Conservation (phyloP, 1,284 basidiomycete species). For the Ganoderma lucidum region DNA sequence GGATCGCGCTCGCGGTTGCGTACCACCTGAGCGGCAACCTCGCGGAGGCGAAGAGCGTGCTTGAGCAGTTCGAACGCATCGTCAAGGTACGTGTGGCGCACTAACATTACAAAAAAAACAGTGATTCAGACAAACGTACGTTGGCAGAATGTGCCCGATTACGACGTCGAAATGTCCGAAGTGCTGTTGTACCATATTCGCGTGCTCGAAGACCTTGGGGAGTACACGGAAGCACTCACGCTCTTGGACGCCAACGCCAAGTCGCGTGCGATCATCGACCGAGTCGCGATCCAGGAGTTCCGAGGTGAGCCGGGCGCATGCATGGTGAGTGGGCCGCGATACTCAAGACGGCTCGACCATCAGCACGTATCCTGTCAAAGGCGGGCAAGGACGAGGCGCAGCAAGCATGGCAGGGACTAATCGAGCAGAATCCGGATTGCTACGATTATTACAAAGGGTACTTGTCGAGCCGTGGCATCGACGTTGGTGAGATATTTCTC, state of each 20-base stretch:
- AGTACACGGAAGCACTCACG: slow-evolving; percentile 66
- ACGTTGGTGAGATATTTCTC: slow-evolving; percentile 58
- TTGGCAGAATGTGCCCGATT: slow-evolving; percentile 71
- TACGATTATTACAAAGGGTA: slow-evolving; percentile 84
- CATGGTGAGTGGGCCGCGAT: slow-evolving; percentile 21
- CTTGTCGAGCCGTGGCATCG: slow-evolving; percentile 70
- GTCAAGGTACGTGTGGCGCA: slow-evolving; percentile 59
- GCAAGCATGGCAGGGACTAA: slow-evolving; percentile 79
- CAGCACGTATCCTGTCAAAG: slow-evolving; percentile 78
- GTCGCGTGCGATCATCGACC: slow-evolving; percentile 74
- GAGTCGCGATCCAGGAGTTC: slow-evolving; percentile 73
- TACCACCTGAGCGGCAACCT: slow-evolving; percentile 87
- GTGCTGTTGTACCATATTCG: slow-evolving; percentile 84
- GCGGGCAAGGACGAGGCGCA: slow-evolving; percentile 76
- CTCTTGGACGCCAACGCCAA: slow-evolving; percentile 74
- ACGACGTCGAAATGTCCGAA: slow-evolving; percentile 90
- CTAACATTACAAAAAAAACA: not conserved
- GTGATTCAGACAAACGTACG: not conserved
- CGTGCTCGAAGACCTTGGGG: slow-evolving; percentile 81
- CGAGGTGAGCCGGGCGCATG: slow-evolving; percentile 59
- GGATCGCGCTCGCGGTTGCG: slow-evolving; percentile 91
- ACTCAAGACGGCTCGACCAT: slow-evolving; percentile 25
- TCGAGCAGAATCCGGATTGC: slow-evolving; percentile 89
- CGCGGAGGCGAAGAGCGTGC: slow-evolving; percentile 74
- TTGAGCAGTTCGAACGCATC: slow-evolving; percentile 73